These are phyloP conservation scores for Auricularia auricula-judae DNA, from an alignment of 768 basidiomycete species.

Conservation along the genomic window DNA sequence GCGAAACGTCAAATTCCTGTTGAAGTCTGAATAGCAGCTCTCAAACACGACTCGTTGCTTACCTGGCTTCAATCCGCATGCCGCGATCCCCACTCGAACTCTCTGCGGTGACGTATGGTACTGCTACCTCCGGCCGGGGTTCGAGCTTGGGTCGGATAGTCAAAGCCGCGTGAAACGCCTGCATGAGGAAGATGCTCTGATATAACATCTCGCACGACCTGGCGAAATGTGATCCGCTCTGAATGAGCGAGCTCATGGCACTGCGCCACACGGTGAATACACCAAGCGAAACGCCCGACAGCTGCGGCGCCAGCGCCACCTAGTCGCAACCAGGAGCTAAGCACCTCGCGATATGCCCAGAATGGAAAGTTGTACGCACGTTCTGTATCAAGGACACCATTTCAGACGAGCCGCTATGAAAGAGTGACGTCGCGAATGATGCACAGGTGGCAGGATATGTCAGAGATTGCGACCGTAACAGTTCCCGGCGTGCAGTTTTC, in stretches of 20 bases:
- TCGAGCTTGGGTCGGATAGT: slow-evolving; percentile 57
- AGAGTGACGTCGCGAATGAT: slow-evolving; percentile 27
- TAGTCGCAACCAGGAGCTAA: slow-evolving; percentile 19
- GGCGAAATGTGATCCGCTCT: slow-evolving; percentile 50
- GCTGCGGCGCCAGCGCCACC: slow-evolving; percentile 64
- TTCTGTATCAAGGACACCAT: slow-evolving; percentile 7
- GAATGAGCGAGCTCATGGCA: slow-evolving; percentile 62
- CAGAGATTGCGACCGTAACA: slow-evolving; percentile 35
- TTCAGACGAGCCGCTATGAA: slow-evolving; percentile 24
- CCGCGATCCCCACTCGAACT: slow-evolving; percentile 29
- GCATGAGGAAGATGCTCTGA: slow-evolving; percentile 79
- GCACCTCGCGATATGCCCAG: slow-evolving; percentile 1
- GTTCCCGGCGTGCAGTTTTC: slow-evolving; percentile 50
- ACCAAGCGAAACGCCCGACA: slow-evolving; percentile 64
- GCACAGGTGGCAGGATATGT: slow-evolving; percentile 13
- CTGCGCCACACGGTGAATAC: slow-evolving; percentile 73
- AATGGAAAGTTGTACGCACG: neutral
- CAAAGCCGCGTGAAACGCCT: slow-evolving; percentile 73
- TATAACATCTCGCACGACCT: slow-evolving; percentile 64
- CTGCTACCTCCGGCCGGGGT: slow-evolving; percentile 41
- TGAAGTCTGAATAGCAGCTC: slow-evolving; percentile 5
- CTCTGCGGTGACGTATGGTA: slow-evolving; percentile 34
- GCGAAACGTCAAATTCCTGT: slow-evolving; percentile 55
- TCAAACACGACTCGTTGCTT: slow-evolving; percentile 11
- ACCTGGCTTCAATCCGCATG: slow-evolving; percentile 64